phyloP scores from a whole-genome alignment of 345 rosid genomes.

The Salix brachista region DNA sequence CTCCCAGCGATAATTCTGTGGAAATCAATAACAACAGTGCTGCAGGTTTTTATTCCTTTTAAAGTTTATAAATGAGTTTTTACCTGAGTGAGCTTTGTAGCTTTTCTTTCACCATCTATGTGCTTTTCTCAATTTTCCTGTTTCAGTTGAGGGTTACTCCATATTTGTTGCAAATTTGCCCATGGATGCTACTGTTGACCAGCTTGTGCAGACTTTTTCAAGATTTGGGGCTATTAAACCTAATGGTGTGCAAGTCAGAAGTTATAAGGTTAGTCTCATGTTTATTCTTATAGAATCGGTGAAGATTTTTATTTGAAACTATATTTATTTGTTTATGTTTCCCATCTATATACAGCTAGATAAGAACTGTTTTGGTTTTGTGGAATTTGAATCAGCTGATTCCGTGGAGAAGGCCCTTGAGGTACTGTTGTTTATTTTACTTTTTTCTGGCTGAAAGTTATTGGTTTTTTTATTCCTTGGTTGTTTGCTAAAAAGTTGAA shows the following conservation, averaged over 20 bases:
- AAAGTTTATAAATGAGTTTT: background rate
- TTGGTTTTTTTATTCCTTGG: background rate
- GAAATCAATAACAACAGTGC: slow-evolving; percentile 30
- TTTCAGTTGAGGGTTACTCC: slow-evolving; percentile 51
- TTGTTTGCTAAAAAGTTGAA: background rate
- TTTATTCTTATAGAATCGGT: background rate
- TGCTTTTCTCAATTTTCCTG: background rate
- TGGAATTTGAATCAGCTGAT: slow-evolving; percentile 64
- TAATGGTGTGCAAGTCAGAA: slow-evolving; percentile 60
- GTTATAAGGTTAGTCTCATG: slow-evolving; percentile 44
- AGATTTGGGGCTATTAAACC: slow-evolving; percentile 52
- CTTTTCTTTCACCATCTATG: background rate
- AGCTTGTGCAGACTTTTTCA: slow-evolving; percentile 37
- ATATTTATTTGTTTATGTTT: background rate
- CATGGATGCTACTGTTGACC: slow-evolving; percentile 44
- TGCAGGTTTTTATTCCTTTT: slow-evolving; percentile 31
- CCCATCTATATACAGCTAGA: slow-evolving; percentile 31
- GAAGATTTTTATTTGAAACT: background rate
- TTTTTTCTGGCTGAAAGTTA: too few species aligned
- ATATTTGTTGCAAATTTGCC: slow-evolving; percentile 67
- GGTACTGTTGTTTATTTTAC: slow-evolving; percentile 31
- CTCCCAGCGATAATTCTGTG: slow-evolving; percentile 7
- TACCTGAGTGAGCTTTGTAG: background rate
- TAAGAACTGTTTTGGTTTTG: slow-evolving; percentile 70
- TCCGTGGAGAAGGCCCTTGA: slow-evolving; percentile 56